Percentiles rank a stretch among this genome's conserved stretches.
Evolutionary conservation across 2,329 filamentous ascomycete genomes (phyloP).

Genomic region (Furcasterigmium sp.): DNA sequence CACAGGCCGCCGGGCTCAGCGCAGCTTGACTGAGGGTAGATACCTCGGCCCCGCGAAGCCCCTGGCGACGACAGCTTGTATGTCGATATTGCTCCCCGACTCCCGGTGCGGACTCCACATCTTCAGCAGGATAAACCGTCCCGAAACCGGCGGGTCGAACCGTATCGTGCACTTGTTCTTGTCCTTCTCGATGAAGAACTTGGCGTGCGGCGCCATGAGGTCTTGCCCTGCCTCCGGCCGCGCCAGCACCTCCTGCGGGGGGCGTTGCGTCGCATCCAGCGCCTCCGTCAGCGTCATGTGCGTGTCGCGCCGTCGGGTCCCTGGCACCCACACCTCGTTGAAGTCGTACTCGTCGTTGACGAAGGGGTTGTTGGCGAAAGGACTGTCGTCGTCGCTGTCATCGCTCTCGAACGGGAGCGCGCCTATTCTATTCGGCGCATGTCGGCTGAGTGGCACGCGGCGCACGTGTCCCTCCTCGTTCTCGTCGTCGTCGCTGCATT

Average conservation of each 20-base stretch:
- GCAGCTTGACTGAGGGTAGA: conserved; percentile 65
- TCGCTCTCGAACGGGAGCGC: conserved; percentile 49
- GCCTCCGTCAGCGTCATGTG: conserved; percentile 29
- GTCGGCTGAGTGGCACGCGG: conserved; percentile 22
- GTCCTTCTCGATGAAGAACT: conserved; percentile 76
- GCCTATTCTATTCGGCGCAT: conserved; percentile 47
- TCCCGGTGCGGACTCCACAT: conserved; percentile 76
- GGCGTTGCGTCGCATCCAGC: conserved; percentile 46
- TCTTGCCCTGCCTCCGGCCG: conserved; percentile 21
- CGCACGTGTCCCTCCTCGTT: conserved; percentile 28
- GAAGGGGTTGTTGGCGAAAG: conserved; percentile 15
- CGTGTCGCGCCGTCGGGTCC: conserved; percentile 16
- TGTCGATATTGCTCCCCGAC: conserved; percentile 70
- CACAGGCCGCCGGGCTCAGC: conserved; percentile 37
- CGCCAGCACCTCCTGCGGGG: conserved; percentile 49
- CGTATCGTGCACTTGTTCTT: conserved; percentile 83
- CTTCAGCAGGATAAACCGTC: conserved; percentile 81
- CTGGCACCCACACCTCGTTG: conserved; percentile 17
- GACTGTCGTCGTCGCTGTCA: conserved; percentile 29
- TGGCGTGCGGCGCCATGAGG: conserved; percentile 67
- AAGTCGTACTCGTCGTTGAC: conserved; percentile 25
- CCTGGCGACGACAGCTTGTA: conserved; percentile 77
- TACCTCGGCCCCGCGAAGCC: conserved; percentile 84
- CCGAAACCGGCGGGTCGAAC: conserved; percentile 78
- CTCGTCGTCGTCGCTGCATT: conserved; percentile 55